Evolutionary conservation across 2,329 filamentous ascomycete species (phyloP).

Genomic region (Penicillium psychrosexuale): DNA sequence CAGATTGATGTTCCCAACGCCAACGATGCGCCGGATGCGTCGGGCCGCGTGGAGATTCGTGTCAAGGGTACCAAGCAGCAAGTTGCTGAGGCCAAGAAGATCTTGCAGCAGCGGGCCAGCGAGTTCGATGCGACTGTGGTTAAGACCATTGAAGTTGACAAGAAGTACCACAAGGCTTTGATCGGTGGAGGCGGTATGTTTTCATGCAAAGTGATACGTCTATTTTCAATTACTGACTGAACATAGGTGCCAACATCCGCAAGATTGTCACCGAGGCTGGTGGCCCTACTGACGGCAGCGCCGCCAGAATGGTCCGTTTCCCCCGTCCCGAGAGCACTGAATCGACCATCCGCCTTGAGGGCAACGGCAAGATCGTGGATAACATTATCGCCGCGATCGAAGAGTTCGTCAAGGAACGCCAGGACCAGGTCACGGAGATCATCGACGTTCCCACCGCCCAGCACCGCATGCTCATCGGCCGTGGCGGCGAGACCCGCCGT

Average conservation of each 20-base stretch:
- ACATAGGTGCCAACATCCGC: slow-evolving; percentile 74
- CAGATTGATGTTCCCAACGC: slow-evolving; percentile 88
- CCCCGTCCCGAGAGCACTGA: slow-evolving; percentile 82
- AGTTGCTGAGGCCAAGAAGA: slow-evolving; percentile 86
- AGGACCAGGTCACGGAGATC: slow-evolving; percentile 73
- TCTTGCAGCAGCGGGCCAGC: slow-evolving; percentile 79
- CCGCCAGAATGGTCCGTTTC: slow-evolving; percentile 90
- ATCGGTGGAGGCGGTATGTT: slow-evolving; percentile 83
- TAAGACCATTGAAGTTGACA: slow-evolving; percentile 83
- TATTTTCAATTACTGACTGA: slow-evolving; percentile 38
- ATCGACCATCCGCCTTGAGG: slow-evolving; percentile 83
- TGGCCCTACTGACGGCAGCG: slow-evolving; percentile 79
- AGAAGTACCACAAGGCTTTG: slow-evolving; percentile 80
- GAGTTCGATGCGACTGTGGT: slow-evolving; percentile 88
- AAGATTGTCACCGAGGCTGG: slow-evolving; percentile 84
- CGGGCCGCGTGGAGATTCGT: slow-evolving; percentile 75
- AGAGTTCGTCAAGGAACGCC: slow-evolving; percentile 75
- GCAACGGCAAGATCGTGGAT: slow-evolving; percentile 76
- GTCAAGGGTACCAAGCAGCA: slow-evolving; percentile 90
- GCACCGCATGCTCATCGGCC: slow-evolving; percentile 86
- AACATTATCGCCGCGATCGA: slow-evolving; percentile 83
- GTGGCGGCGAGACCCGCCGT: slow-evolving; percentile 82
- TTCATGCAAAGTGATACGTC: not conserved
- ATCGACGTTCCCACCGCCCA: slow-evolving; percentile 85
- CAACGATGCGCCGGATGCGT: slow-evolving; percentile 63